Evolutionary conservation across 441 rosid genomes (phyloP).

Genomic region (Gossypium laxum): DNA sequence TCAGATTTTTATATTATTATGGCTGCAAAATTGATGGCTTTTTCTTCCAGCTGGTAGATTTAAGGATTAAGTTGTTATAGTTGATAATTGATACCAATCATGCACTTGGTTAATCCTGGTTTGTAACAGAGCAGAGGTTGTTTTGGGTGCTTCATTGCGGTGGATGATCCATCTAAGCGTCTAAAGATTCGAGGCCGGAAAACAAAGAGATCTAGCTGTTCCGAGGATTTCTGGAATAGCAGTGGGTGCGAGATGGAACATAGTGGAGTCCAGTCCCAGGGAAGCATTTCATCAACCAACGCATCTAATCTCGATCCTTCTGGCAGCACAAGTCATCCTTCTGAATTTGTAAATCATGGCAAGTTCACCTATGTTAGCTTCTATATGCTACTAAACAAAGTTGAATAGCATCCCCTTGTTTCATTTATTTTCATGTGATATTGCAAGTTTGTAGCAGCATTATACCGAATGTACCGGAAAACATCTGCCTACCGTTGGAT

Average conservation of each 20-base stretch:
- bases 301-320: slow-evolving; percentile 31
- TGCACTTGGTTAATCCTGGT: slow-evolving; percentile 29
- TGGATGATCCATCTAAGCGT: slow-evolving; percentile 45
- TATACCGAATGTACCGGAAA: not conserved
- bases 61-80: slow-evolving; percentile 9
- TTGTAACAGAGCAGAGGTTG: slow-evolving; percentile 87
- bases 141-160: slow-evolving; percentile 51
- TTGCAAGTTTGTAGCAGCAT: not conserved
- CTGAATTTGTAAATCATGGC: slow-evolving; percentile 70
- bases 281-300: slow-evolving; percentile 44
- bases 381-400: not conserved
- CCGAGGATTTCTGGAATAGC: slow-evolving; percentile 50
- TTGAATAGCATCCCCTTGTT: not conserved
- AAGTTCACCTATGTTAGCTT: slow-evolving; percentile 23
- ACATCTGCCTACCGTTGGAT: not conserved
- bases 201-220: slow-evolving; percentile 28
- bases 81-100: slow-evolving; percentile 22
- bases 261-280: slow-evolving; percentile 35
- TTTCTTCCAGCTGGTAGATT: not conserved
- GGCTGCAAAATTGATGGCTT: not conserved
- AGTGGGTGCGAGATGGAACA: slow-evolving; percentile 45
- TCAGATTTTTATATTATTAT: not conserved
- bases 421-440: not conserved
- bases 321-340: slow-evolving; percentile 42
- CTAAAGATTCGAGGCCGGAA: slow-evolving; percentile 30